These are phyloP conservation scores for Blastosporella zonata DNA, from an alignment of 1,284 basidiomycete genomes.

Conservation along the genomic window DNA sequence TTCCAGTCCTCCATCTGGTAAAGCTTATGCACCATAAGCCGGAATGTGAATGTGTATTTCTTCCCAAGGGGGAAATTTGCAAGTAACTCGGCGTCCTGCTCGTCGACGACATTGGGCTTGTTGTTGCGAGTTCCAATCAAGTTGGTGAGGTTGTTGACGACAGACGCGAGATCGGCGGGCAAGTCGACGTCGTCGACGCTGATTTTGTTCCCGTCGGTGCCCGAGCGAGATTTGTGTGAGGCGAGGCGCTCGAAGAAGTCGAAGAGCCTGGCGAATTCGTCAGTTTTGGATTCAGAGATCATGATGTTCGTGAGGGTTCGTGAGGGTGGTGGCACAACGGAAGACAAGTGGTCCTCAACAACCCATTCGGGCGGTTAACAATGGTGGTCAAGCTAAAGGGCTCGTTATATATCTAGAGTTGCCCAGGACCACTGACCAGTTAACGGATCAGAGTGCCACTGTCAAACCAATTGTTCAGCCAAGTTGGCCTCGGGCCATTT, in stretches of 20 bases:
- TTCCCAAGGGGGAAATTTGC: constrained; percentile 42
- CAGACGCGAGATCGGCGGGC: constrained; percentile 44
- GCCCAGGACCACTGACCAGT: constrained; percentile 13
- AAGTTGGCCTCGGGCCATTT: not conserved
- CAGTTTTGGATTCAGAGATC: constrained; percentile 31
- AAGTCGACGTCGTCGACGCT: constrained; percentile 31
- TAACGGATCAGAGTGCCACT: constrained; percentile 10
- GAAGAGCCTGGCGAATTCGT: constrained; percentile 52
- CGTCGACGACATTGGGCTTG: constrained; percentile 18
- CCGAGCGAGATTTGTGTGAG: constrained; percentile 32
- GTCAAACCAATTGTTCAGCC: constrained; percentile 7
- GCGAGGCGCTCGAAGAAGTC: constrained; percentile 53
- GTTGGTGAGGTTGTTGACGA: constrained; percentile 41
- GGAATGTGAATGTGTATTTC: constrained; percentile 59
- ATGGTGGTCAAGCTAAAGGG: constrained; percentile 1
- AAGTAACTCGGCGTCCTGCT: constrained; percentile 22
- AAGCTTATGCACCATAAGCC: constrained; percentile 60
- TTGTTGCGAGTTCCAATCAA: constrained; percentile 34
- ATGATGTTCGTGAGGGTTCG: constrained; percentile 5
- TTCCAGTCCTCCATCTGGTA: constrained; percentile 62
- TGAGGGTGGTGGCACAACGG: constrained; percentile 3
- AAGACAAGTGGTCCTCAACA: not conserved
- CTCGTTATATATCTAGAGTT: constrained; percentile 3
- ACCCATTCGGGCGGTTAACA: not conserved
- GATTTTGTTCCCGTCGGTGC: constrained; percentile 16